Evolutionary conservation across 2,329 filamentous ascomycete genomes (phyloP), one percentile per base, ranked within the genome.

Genomic region (Aspergillus japonicus): DNA sequence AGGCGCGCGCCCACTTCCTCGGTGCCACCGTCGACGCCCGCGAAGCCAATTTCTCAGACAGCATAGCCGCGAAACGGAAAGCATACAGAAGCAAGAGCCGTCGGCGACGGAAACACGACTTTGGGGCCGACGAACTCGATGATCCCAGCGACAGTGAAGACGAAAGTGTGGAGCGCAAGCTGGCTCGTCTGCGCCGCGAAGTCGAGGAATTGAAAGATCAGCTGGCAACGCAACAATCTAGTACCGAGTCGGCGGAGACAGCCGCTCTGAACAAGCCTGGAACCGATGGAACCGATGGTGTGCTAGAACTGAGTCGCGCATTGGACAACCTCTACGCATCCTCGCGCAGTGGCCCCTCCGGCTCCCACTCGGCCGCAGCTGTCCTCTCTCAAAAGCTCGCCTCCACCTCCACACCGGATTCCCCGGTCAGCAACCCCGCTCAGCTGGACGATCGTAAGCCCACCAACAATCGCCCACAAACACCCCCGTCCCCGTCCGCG

Each of bases 21-120:
- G 88, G 90, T 2, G 82, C 89, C 10, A 84, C 86, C 47, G 86
- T 96, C 33, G 90, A 96, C 71, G 88, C 92, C 5, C 83, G 84
- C 54, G 87, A 89, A 23, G 91, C 89, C 24, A 91, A 97, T 75
- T 95, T 97, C 74, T 96, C 93, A 2, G 93, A 97, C 75, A 89
- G 93, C 56, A 87, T 98, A 42, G 87, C 87, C 60, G 87, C 87
- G 50, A 94, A 94, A 75, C 86, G 91, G 63, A 91, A 90, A 75
- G 91, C 91, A 24, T 97, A 97, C 79, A 88, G 87, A 66, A 87
- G 88, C 39, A 88, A 89, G 6, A 90, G 83, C 51, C 85, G 89
- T 53, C 84, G 87, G 64, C 83, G 85, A 55, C 83, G 87, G 58
- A 71, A 71, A 71, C 67, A 71, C 51, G 73, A 76, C 39, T 75